Evolutionary conservation across 2,329 filamentous ascomycete genomes (phyloP).

Genomic region (Penicillium crustosum): DNA sequence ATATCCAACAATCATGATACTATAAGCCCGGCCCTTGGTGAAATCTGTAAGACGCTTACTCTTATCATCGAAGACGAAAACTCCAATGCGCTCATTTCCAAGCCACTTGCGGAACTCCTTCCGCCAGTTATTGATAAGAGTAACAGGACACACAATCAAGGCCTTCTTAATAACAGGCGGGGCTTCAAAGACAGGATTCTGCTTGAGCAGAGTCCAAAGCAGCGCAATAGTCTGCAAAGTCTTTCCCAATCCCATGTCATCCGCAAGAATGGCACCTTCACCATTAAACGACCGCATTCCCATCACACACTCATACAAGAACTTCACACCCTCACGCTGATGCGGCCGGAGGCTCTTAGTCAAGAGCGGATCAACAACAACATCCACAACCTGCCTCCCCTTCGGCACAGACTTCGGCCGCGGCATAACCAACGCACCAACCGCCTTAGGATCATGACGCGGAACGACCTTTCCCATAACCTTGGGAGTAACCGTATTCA

Average conservation of each 20-base stretch:
- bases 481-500: conserved; percentile 51
- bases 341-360: conserved; percentile 64
- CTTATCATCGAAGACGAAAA: conserved; percentile 64
- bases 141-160: conserved; percentile 71
- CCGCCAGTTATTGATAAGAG: conserved; percentile 70
- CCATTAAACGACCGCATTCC: conserved; percentile 66
- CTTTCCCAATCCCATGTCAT: conserved; percentile 76
- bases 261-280: conserved; percentile 68
- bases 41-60: conserved; percentile 65
- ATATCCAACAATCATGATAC: conserved; percentile 72
- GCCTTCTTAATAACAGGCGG: conserved; percentile 67
- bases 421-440: conserved; percentile 67
- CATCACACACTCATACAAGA: conserved; percentile 76
- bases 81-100: conserved; percentile 67
- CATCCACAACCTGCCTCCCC: conserved; percentile 68
- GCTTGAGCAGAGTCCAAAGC: conserved; percentile 70
- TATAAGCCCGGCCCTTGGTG: conserved; percentile 66
- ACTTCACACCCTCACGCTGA: conserved; percentile 67
- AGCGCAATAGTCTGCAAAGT: conserved; percentile 71
- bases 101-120: conserved; percentile 74
- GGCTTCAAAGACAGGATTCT: conserved; percentile 63
- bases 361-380: conserved; percentile 69
- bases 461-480: conserved; percentile 53
- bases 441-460: conserved; percentile 62
- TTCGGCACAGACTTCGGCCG: conserved; percentile 56